Evolutionary conservation across 1,284 basidiomycete species (phyloP).

Genomic region (Phlebopus sp.): DNA sequence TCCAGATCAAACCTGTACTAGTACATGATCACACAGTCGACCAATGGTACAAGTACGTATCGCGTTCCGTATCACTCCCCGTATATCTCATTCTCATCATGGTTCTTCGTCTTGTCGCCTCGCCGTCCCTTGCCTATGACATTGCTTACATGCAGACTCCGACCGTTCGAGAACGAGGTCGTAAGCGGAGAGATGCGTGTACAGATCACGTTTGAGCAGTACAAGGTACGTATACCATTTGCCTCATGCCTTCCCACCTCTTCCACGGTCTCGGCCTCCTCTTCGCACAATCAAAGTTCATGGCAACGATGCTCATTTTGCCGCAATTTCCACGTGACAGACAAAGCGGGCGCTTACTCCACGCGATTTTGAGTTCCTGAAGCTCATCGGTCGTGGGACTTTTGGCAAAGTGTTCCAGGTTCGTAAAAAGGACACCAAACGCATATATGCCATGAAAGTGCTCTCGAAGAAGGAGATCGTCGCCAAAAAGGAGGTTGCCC

Average conservation of each 20-base stretch:
- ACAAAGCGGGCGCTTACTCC: constrained; percentile 81
- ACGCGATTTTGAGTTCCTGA: constrained; percentile 97
- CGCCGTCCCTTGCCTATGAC: constrained; percentile 11
- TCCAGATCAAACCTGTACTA: constrained; percentile 89
- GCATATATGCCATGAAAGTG: constrained; percentile 99
- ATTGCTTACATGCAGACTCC: constrained; percentile 50
- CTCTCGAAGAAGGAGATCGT: constrained; percentile 98
- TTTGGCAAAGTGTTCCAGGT: constrained; percentile 99
- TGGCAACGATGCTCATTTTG: constrained; percentile 18
- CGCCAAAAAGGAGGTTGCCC: constrained; percentile 98
- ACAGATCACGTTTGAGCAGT: constrained; percentile 91
- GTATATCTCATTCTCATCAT: not conserved
- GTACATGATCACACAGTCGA: constrained; percentile 93
- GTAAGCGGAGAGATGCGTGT: constrained; percentile 93
- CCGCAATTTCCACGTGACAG: constrained; percentile 38
- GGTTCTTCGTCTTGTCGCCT: not conserved
- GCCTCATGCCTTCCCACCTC: constrained; percentile 23
- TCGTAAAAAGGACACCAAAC: constrained; percentile 94
- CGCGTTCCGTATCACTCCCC: not conserved
- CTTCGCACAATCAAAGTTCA: constrained; percentile 20
- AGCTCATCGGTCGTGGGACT: constrained; percentile 97
- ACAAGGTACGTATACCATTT: constrained; percentile 54
- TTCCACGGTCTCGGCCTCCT: constrained; percentile 15
- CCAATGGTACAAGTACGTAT: constrained; percentile 90
- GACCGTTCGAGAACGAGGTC: constrained; percentile 74